A percentile compares a stretch with the other conserved stretches of the same genome.
These are phyloP conservation scores for Globisporangium irregulare DNA, from an alignment of 352 stramenopile genomes.

Conservation along the genomic window DNA sequence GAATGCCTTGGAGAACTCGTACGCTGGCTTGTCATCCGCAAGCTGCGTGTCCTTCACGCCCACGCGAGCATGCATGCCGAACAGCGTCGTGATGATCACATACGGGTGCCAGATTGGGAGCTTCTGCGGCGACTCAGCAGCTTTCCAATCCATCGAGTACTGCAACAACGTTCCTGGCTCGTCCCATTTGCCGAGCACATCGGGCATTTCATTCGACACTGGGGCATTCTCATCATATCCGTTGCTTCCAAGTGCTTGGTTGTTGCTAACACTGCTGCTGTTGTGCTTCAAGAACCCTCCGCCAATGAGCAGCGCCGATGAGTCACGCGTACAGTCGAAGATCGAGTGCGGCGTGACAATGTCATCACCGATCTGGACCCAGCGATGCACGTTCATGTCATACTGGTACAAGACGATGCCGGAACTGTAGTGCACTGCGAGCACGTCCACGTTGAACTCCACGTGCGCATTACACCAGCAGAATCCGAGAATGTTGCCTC, in stretches of 20 bases:
- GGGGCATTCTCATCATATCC: constrained; percentile 8
- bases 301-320: constrained; percentile 73
- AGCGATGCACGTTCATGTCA: constrained; percentile 54
- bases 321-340: constrained; percentile 82
- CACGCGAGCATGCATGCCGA: constrained; percentile 81
- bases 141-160: constrained; percentile 80
- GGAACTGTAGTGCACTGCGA: constrained; percentile 69
- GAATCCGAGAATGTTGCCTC: constrained; percentile 63
- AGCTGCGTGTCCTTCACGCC: constrained; percentile 74
- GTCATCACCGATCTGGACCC: constrained; percentile 59
- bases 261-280: background rate
- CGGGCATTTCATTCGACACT: constrained; percentile 68
- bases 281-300: constrained; percentile 31
- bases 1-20: constrained; percentile 70
- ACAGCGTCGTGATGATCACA: constrained; percentile 79
- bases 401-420: constrained; percentile 81
- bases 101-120: constrained; percentile 84
- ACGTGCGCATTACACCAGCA: constrained; percentile 80
- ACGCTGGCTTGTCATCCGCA: constrained; percentile 53
- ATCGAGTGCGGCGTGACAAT: constrained; percentile 49
- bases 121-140: constrained; percentile 60
- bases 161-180: constrained; percentile 68
- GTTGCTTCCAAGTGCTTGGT: constrained; percentile 6
- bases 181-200: constrained; percentile 81
- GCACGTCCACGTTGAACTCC: constrained; percentile 80